Conservation (phyloP, 805 yeast species). For the Tetrapisispora namnaoensis region DNA sequence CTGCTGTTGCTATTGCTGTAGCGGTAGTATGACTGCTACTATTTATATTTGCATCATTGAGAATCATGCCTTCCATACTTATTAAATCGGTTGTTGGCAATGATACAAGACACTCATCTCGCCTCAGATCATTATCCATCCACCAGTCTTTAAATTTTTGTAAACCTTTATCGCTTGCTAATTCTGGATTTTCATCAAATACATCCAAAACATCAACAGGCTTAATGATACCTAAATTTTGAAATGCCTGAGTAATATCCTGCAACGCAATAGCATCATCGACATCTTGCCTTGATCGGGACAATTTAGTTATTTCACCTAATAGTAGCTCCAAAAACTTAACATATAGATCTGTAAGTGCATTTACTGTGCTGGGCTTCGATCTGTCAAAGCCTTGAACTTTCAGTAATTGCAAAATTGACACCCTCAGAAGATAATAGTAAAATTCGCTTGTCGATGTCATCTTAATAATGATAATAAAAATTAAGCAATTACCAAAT, state of each 20-base stretch:
- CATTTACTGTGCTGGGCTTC: conserved; percentile 59
- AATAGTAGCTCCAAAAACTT: conserved; percentile 51
- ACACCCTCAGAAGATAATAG: conserved; percentile 38
- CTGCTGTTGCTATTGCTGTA: no score
- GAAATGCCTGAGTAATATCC: conserved; percentile 66
- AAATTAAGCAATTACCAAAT: no score
- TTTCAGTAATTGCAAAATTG: conserved; percentile 49
- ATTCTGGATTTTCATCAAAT: conserved; percentile 37
- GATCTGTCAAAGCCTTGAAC: conserved; percentile 80
- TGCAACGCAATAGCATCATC: conserved; percentile 39
- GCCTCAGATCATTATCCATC: conserved; percentile 34
- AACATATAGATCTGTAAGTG: conserved; percentile 66
- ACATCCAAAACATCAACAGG: conserved; percentile 50
- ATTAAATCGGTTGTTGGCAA: conserved; percentile 26
- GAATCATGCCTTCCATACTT: conserved; percentile 2
- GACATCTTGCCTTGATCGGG: conserved; percentile 38
- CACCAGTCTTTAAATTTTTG: conserved; percentile 49
- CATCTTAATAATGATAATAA: no score
- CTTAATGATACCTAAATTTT: conserved; percentile 49
- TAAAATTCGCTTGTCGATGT: conserved; percentile 33
- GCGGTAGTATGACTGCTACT: no score
- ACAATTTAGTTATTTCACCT: conserved; percentile 39
- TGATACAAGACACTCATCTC: conserved; percentile 34
- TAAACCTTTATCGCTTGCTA: conserved; percentile 38
- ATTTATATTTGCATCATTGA: not conserved